Evolutionary conservation across 805 yeast genomes (phyloP).

Genomic region (Saccharomyces jurei): DNA sequence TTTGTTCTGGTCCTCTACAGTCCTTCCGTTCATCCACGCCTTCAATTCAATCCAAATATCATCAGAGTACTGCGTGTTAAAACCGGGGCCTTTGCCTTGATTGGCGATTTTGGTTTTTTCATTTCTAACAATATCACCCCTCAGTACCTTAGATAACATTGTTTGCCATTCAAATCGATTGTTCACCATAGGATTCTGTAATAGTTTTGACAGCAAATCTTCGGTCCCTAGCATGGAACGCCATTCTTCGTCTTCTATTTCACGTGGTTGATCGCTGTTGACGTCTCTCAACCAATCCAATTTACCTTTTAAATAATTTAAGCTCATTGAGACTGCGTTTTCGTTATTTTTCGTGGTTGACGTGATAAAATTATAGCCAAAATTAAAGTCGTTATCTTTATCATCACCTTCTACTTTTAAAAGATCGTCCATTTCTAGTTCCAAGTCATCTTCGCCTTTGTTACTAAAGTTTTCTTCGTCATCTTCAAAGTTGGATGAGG

Average conservation of each 20-base stretch:
- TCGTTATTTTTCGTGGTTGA: constrained; percentile 15
- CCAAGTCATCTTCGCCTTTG: constrained; percentile 11
- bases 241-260: neutral
- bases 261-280: neutral
- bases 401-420: constrained; percentile 12
- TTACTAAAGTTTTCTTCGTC: constrained; percentile 3
- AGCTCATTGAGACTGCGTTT: constrained; percentile 21
- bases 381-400: constrained; percentile 28
- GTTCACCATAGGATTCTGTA: constrained; percentile 36
- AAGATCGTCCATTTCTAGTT: constrained; percentile 11
- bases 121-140: constrained; percentile 84
- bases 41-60: constrained; percentile 80
- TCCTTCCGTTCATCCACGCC: constrained; percentile 69
- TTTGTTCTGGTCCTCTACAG: constrained; percentile 67
- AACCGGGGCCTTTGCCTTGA: constrained; percentile 25
- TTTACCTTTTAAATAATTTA: constrained; percentile 19
- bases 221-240: constrained; percentile 6
- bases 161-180: constrained; percentile 93
- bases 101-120: constrained; percentile 70
- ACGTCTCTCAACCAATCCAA: constrained; percentile 34
- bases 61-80: constrained; percentile 16
- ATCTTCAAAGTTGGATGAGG: constrained; percentile 23
- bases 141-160: constrained; percentile 77
- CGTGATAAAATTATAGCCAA: constrained; percentile 20
- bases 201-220: constrained; percentile 11